phyloP scores from a whole-genome alignment of 352 stramenopile genomes.

The Pythium monospermum region DNA sequence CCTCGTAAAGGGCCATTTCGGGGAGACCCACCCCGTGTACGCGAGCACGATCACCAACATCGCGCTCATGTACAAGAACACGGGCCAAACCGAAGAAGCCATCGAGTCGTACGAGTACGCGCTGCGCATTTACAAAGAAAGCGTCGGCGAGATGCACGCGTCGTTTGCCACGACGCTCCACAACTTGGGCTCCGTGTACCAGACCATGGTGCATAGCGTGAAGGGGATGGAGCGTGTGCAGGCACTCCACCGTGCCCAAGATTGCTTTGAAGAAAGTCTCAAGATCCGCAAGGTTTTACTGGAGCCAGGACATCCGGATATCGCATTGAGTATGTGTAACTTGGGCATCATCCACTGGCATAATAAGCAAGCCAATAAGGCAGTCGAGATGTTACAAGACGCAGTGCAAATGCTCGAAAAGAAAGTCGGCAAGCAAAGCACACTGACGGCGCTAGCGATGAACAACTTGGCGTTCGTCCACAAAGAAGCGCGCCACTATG shows the following conservation, averaged over 20 bases:
- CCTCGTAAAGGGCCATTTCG: slow-evolving; percentile 66
- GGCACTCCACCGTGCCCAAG: slow-evolving; percentile 55
- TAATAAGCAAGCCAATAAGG: slow-evolving; percentile 72
- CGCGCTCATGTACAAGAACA: slow-evolving; percentile 85
- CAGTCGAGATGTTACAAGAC: slow-evolving; percentile 52
- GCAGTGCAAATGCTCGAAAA: slow-evolving; percentile 54
- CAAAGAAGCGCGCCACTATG: slow-evolving; percentile 71
- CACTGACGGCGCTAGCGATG: slow-evolving; percentile 70
- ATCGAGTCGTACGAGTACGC: slow-evolving; percentile 80
- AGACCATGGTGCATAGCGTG: slow-evolving; percentile 45
- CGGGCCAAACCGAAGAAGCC: slow-evolving; percentile 67
- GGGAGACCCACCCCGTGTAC: slow-evolving; percentile 72
- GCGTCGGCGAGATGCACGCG: slow-evolving; percentile 73
- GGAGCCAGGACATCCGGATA: slow-evolving; percentile 69
- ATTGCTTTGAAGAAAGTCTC: slow-evolving; percentile 77
- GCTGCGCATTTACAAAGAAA: slow-evolving; percentile 75
- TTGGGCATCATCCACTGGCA: slow-evolving; percentile 78
- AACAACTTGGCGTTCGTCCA: slow-evolving; percentile 81
- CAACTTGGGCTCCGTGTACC: slow-evolving; percentile 77
- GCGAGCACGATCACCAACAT: slow-evolving; percentile 85
- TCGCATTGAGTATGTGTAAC: slow-evolving; percentile 79
- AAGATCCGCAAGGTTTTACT: slow-evolving; percentile 69
- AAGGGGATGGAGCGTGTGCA: slow-evolving; percentile 66
- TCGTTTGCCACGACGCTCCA: slow-evolving; percentile 82
- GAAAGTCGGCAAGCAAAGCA: slow-evolving; percentile 49